phyloP scores from a whole-genome alignment of 805 yeast genomes.

The Pichia occidentalis region DNA sequence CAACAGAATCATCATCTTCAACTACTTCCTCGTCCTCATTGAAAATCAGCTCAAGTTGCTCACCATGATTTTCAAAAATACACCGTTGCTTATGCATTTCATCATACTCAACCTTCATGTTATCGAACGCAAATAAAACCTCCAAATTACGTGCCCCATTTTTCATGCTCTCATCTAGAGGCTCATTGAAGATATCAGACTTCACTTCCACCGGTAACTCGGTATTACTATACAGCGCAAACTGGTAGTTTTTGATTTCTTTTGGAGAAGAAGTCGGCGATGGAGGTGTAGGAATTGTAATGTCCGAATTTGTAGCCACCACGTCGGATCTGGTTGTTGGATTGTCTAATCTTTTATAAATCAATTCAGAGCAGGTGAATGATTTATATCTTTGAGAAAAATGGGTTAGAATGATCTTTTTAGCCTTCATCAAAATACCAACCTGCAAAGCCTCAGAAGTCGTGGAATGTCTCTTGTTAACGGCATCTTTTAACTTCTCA shows the following conservation, averaged over 20 bases:
- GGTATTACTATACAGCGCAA: slow-evolving; percentile 15
- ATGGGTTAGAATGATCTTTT: slow-evolving; percentile 73
- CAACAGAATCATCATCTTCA: slow-evolving; percentile 4
- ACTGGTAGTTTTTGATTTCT: slow-evolving; percentile 17
- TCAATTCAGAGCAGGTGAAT: slow-evolving; percentile 27
- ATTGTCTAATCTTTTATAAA: slow-evolving; percentile 20
- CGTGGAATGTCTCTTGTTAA: slow-evolving; percentile 78
- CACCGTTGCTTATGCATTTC: slow-evolving; percentile 34
- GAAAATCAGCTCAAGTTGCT: slow-evolving; percentile 23
- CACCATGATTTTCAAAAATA: slow-evolving; percentile 26
- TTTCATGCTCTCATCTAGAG: slow-evolving; percentile 12
- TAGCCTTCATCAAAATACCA: slow-evolving; percentile 64
- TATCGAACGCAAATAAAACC: slow-evolving; percentile 56
- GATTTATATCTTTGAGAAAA: slow-evolving; percentile 85
- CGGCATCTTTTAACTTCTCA: slow-evolving; percentile 69
- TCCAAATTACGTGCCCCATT: slow-evolving; percentile 22
- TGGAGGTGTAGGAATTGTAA: neutral
- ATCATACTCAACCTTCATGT: slow-evolving; percentile 45
- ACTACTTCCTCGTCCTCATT: slow-evolving; percentile 22
- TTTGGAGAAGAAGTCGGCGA: slow-evolving; percentile 7
- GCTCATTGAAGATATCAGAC: slow-evolving; percentile 22
- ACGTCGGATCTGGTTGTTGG: slow-evolving; percentile 15
- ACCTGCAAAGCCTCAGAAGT: slow-evolving; percentile 77
- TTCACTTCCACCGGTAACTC: slow-evolving; percentile 15
- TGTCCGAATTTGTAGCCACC: slow-evolving; percentile 12